Evolutionary conservation across 1,284 basidiomycete genomes (phyloP).

Genomic region (Sporisorium graminicola): DNA sequence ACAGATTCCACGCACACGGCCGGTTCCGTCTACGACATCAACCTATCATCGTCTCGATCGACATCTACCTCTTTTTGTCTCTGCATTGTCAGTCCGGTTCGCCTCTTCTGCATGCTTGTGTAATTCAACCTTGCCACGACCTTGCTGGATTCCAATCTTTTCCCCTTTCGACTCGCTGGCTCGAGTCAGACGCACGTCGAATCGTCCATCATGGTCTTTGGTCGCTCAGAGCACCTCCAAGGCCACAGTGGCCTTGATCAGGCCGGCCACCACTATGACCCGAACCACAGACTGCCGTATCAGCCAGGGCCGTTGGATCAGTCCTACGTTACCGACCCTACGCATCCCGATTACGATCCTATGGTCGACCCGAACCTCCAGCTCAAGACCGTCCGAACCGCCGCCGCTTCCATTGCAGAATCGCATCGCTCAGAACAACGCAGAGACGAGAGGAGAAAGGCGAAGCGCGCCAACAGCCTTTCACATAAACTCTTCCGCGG

Average conservation of each 20-base stretch:
- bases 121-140: neutral
- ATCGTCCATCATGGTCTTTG: slow-evolving; percentile 31
- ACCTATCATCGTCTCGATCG: neutral
- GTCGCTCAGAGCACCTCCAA: slow-evolving; percentile 20
- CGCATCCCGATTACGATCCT: slow-evolving; percentile 64
- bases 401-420: slow-evolving; percentile 64
- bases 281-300: slow-evolving; percentile 53
- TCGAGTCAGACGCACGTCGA: neutral
- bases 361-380: slow-evolving; percentile 64
- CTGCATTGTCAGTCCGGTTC: neutral
- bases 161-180: neutral
- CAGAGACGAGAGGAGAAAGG: slow-evolving; percentile 52
- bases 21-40: slow-evolving; percentile 29
- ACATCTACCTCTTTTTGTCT: neutral
- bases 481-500: slow-evolving; percentile 59
- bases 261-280: slow-evolving; percentile 54
- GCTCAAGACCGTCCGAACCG: slow-evolving; percentile 64
- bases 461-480: slow-evolving; percentile 45
- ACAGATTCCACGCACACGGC: slow-evolving; percentile 18
- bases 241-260: slow-evolving; percentile 30
- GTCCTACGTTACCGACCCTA: slow-evolving; percentile 57
- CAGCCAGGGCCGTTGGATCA: slow-evolving; percentile 45
- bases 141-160: neutral
- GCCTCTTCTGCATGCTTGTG: slow-evolving; percentile 4
- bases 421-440: slow-evolving; percentile 62